Evolutionary conservation across 2,329 filamentous ascomycete genomes (phyloP).

Genomic region (Nothophaeocryptopus gaeumannii): DNA sequence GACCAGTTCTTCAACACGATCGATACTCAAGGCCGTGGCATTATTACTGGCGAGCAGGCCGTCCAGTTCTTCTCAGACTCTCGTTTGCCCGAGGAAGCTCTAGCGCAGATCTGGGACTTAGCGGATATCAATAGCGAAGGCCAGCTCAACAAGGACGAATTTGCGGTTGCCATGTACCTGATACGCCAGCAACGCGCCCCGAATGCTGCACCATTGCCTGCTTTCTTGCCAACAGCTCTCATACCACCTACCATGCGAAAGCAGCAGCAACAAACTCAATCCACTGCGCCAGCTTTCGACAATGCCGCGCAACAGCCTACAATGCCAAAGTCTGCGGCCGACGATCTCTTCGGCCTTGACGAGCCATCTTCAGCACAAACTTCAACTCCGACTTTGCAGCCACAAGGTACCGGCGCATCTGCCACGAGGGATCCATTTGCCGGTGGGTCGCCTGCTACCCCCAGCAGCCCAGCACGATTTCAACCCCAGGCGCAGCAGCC

Average conservation of each 20-base stretch:
- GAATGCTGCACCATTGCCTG: constrained; percentile 66
- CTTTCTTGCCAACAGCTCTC: constrained; percentile 73
- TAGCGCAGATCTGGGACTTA: constrained; percentile 96
- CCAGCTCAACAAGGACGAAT: constrained; percentile 80
- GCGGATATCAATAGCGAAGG: constrained; percentile 91
- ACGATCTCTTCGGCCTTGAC: constrained; percentile 92
- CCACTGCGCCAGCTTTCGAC: constrained; percentile 54
- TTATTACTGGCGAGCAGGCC: constrained; percentile 89
- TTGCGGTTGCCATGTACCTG: constrained; percentile 95
- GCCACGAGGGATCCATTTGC: constrained; percentile 60
- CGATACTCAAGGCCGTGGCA: constrained; percentile 76
- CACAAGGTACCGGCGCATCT: constrained; percentile 74
- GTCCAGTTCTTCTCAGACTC: constrained; percentile 93
- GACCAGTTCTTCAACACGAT: constrained; percentile 81
- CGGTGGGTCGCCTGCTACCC: constrained; percentile 48
- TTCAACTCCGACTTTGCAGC: constrained; percentile 53
- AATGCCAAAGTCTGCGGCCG: constrained; percentile 74
- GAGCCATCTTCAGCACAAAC: constrained; percentile 55
- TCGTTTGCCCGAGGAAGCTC: constrained; percentile 77
- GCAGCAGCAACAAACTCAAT: constrained; percentile 52
- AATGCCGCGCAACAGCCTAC: constrained; percentile 44
- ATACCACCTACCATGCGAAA: constrained; percentile 82
- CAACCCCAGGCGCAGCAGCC: constrained; percentile 33
- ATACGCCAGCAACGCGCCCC: constrained; percentile 84
- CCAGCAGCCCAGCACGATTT: constrained; percentile 51